A percentile compares a stretch with the other conserved stretches of the same genome.
These are phyloP conservation scores for Myochromella boudieri DNA, from an alignment of 768 basidiomycete species.

Conservation along the genomic window DNA sequence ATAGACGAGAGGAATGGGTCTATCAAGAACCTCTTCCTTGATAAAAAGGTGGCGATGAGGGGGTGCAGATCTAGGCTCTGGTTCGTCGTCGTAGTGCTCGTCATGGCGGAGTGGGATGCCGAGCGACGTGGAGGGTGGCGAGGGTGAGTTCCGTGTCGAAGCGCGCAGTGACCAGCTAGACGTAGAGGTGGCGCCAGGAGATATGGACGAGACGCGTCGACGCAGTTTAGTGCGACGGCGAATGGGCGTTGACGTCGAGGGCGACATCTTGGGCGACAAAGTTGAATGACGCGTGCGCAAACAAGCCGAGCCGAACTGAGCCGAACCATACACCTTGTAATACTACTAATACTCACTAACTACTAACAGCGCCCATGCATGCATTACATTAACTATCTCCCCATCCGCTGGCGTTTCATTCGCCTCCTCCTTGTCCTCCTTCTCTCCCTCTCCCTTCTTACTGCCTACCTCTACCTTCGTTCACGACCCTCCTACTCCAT, in stretches of 20 bases:
- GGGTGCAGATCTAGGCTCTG: constrained; percentile 14
- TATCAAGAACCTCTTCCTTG: constrained; percentile 18
- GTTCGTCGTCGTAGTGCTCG: constrained; percentile 23
- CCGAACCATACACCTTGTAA: no score
- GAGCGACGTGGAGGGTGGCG: constrained; percentile 24
- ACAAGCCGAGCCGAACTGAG: no score
- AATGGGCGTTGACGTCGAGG: no score
- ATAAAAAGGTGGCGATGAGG: constrained; percentile 18
- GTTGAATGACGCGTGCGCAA: no score
- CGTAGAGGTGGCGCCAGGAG: no score
- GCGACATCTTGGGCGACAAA: constrained; percentile 18
- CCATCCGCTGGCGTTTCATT: constrained; percentile 21
- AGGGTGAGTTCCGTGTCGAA: constrained; percentile 25
- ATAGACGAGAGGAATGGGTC: constrained; percentile 51
- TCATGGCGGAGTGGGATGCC: constrained; percentile 20
- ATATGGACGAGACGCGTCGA: constrained; percentile 33
- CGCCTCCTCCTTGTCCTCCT: constrained; percentile 15
- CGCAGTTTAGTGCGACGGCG: no score
- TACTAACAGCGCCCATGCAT: constrained; percentile 16
- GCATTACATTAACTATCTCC: constrained; percentile 4
- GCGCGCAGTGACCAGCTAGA: no score
- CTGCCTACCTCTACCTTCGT: constrained; percentile 32
- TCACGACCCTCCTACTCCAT: constrained; percentile 37
- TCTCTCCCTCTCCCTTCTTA: constrained; percentile 15
- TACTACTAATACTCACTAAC: no score